Conservation (phyloP, 805 yeast species). For the Tetrapisispora arboricola region DNA sequence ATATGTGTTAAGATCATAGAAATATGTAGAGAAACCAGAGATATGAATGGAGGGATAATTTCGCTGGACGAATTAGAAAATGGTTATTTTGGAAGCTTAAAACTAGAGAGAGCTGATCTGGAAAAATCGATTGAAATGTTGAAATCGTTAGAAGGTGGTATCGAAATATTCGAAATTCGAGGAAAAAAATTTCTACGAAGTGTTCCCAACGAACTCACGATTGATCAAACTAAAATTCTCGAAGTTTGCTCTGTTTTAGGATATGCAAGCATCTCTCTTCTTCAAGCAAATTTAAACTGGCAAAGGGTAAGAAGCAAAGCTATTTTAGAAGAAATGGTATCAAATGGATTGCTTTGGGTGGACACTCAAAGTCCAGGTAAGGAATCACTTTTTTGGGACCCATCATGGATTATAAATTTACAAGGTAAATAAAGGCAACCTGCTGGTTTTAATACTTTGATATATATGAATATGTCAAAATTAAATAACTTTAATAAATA, state of each 20-base stretch:
- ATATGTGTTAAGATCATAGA: conserved; percentile 69
- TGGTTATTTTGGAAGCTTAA: conserved; percentile 25
- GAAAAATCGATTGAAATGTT: conserved; percentile 45
- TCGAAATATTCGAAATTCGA: conserved; percentile 45
- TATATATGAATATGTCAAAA: no score
- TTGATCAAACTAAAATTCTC: conserved; percentile 61
- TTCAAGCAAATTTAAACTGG: conserved; percentile 76
- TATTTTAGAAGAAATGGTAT: conserved; percentile 68
- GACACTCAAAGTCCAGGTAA: conserved; percentile 41
- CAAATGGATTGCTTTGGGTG: conserved; percentile 78
- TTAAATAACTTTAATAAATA: no score
- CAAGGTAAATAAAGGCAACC: background rate
- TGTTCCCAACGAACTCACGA: conserved; percentile 51
- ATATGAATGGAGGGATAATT: conserved; percentile 74
- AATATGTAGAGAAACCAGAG: conserved; percentile 57
- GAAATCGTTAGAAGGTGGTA: conserved; percentile 56
- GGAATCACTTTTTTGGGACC: conserved; percentile 57
- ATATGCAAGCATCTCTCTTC: conserved; percentile 50
- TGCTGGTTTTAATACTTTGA: no score
- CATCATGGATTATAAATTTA: conserved; percentile 51
- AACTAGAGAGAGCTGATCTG: conserved; percentile 40
- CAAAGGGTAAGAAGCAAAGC: conserved; percentile 46
- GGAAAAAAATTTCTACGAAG: conserved; percentile 49
- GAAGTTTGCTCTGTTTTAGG: conserved; percentile 75
- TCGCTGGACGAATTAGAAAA: conserved; percentile 43